Conservation (phyloP, 352 stramenopile species). For the Globisporangium acanthophoron region DNA sequence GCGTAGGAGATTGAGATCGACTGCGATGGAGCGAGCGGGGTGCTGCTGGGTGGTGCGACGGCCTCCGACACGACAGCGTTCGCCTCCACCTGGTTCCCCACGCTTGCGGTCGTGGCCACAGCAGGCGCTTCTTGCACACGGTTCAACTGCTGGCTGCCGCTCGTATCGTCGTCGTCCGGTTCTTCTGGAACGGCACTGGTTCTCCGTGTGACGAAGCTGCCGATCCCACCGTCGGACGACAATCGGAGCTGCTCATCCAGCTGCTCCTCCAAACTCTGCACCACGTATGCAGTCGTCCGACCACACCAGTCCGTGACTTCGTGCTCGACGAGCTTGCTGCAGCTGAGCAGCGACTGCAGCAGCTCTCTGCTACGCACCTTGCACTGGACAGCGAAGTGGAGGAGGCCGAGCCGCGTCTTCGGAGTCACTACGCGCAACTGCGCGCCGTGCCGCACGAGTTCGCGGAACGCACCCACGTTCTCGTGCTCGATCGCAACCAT, state of each 20-base stretch:
- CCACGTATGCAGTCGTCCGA: constrained; percentile 25
- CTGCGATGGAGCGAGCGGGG: neutral
- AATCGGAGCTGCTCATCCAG: constrained; percentile 1
- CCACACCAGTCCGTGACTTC: constrained; percentile 33
- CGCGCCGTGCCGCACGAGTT: constrained; percentile 40
- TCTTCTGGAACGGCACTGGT: constrained; percentile 14
- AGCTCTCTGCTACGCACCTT: constrained; percentile 11
- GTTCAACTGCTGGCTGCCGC: neutral
- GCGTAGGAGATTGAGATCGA: neutral
- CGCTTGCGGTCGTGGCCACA: neutral
- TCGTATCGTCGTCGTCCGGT: constrained; percentile 1
- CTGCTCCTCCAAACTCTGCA: constrained; percentile 10
- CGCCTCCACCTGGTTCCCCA: neutral
- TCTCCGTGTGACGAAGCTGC: neutral
- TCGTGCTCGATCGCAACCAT: constrained; percentile 50
- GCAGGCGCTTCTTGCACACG: neutral
- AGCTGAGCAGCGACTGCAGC: constrained; percentile 9
- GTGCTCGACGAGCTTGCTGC: constrained; percentile 7
- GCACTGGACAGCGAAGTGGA: constrained; percentile 34
- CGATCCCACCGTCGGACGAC: neutral
- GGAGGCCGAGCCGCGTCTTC: constrained; percentile 35
- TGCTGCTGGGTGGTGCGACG: neutral
- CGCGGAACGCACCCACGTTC: constrained; percentile 41
- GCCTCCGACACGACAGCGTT: neutral
- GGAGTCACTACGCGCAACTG: constrained; percentile 38